Percentiles rank a stretch among this genome's conserved stretches.
phyloP scores from a whole-genome alignment of 2,329 filamentous ascomycete genomes.

The Trichocomaceae sp. region DNA sequence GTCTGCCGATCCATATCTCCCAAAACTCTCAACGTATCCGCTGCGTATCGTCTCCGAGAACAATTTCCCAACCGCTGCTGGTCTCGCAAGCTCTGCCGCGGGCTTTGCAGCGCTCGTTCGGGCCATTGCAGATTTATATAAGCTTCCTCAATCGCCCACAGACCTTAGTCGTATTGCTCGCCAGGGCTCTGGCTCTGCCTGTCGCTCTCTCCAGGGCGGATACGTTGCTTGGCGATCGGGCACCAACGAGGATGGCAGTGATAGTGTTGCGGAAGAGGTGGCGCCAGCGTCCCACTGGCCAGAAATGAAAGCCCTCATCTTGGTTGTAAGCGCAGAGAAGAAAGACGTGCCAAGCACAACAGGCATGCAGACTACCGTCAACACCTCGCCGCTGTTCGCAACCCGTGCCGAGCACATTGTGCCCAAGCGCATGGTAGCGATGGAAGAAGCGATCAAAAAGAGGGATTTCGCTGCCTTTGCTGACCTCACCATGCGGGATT shows the following conservation, averaged over 20 bases:
- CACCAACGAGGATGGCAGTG: constrained; percentile 65
- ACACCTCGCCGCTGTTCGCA: constrained; percentile 80
- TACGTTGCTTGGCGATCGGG: constrained; percentile 95
- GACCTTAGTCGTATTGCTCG: constrained; percentile 84
- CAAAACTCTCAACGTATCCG: constrained; percentile 68
- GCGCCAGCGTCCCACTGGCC: constrained; percentile 90
- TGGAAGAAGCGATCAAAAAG: constrained; percentile 72
- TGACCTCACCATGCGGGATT: constrained; percentile 90
- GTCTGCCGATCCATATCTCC: constrained; percentile 62
- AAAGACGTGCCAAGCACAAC: constrained; percentile 90
- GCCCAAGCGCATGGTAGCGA: constrained; percentile 71
- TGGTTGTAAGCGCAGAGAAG: constrained; percentile 88
- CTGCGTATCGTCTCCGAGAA: constrained; percentile 91
- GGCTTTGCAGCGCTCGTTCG: constrained; percentile 64
- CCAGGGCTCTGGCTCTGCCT: constrained; percentile 91
- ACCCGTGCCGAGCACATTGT: constrained; percentile 70
- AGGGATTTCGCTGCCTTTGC: constrained; percentile 83
- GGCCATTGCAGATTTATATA: constrained; percentile 83
- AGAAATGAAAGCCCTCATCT: constrained; percentile 82
- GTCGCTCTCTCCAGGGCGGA: constrained; percentile 85
- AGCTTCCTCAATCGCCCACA: constrained; percentile 70
- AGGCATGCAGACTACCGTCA: constrained; percentile 96
- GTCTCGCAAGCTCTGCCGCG: constrained; percentile 63
- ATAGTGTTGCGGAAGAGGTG: constrained; percentile 82
- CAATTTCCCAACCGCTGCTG: constrained; percentile 97